Base-by-base conservation (phyloP, 352 stramenopile genomes). In the Phytophthora melonis region DNA sequence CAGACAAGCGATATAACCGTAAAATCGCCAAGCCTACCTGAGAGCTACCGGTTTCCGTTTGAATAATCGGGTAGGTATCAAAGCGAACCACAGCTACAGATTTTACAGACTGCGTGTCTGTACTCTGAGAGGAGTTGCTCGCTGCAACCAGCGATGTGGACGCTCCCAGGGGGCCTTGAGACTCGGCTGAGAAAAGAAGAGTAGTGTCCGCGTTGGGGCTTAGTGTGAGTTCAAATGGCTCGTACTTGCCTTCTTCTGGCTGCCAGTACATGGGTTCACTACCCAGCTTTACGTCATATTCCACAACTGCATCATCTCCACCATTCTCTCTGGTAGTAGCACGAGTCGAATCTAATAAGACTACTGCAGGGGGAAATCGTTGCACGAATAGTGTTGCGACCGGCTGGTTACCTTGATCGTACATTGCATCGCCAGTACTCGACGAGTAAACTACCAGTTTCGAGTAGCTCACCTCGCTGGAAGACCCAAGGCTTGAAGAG, bases 251-350 rank as follows among this genome's bases (percentile, higher is more conserved):
- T 52, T 45, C 72, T 27, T 52, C 7, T 0, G 81, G 79, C 16
- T 94, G 83, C 87, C 87, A 94, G 34, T 94, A 68, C 73, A 93
- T 88, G 0, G 85, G 87, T 56, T 92, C 85, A 25, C 80, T 86
- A 9, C 67, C 73, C 19, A 93, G 58, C 6, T 57, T 41, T 21
- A 93, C 4, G 2, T 70, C 58, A 58, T 94, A 93, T 2, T 74
- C 25, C 1, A 70, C 58, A 43, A 54, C 65, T 1, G 68, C 70
- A 14, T 69, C 72, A 60, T 67, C 66, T n/a, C 68, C 68, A 58
- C 65, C 77, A 65, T 86, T 86, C 73, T 92, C 85, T 39, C 64
- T 74, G 19, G 66, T 78, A 27, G 41, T 61, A 6, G 69, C 45
- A 41, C 62, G 47, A 5, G 78, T 83, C 16, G 85, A 69, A 56